Evolutionary conservation across 2,329 filamentous ascomycete genomes (phyloP).

Genomic region (Endoconidiophora laricicola): DNA sequence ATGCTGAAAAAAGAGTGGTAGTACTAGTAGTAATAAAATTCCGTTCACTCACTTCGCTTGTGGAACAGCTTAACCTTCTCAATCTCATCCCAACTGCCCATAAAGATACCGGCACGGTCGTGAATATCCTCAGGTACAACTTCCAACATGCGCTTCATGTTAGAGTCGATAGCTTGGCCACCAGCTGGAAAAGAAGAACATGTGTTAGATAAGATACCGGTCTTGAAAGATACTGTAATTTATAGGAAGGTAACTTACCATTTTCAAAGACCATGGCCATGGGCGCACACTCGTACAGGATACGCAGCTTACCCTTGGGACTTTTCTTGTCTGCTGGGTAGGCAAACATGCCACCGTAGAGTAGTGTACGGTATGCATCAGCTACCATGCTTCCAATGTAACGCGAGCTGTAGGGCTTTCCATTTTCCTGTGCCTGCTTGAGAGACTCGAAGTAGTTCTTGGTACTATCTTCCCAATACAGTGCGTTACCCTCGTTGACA

Average conservation of each 20-base stretch:
- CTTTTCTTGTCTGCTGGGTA: slow-evolving; percentile 98
- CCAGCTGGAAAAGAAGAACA: slow-evolving; percentile 42
- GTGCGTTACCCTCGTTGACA: slow-evolving; percentile 94
- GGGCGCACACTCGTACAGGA: slow-evolving; percentile 93
- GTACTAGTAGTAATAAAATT: background rate
- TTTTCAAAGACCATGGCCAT: slow-evolving; percentile 99
- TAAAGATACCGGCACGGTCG: slow-evolving; percentile 86
- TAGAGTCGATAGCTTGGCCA: slow-evolving; percentile 78
- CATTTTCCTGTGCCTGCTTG: slow-evolving; percentile 57
- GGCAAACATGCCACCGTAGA: slow-evolving; percentile 94
- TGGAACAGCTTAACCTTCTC: slow-evolving; percentile 85
- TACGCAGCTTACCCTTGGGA: slow-evolving; percentile 92
- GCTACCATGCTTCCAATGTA: slow-evolving; percentile 99
- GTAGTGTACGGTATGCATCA: slow-evolving; percentile 84
- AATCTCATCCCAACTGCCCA: slow-evolving; percentile 87
- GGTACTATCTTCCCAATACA: slow-evolving; percentile 86
- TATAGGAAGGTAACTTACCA: slow-evolving; percentile 40
- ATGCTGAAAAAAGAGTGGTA: background rate
- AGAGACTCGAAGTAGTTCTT: slow-evolving; percentile 79
- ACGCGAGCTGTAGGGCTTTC: slow-evolving; percentile 83
- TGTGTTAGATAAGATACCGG: slow-evolving; percentile 17
- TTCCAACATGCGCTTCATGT: slow-evolving; percentile 79
- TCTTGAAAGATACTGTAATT: background rate
- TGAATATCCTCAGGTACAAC: slow-evolving; percentile 86
- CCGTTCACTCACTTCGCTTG: slow-evolving; percentile 25